Conservation (phyloP, 192 early-diverging fungal genomes). For the Umbelopsis isabellina region DNA sequence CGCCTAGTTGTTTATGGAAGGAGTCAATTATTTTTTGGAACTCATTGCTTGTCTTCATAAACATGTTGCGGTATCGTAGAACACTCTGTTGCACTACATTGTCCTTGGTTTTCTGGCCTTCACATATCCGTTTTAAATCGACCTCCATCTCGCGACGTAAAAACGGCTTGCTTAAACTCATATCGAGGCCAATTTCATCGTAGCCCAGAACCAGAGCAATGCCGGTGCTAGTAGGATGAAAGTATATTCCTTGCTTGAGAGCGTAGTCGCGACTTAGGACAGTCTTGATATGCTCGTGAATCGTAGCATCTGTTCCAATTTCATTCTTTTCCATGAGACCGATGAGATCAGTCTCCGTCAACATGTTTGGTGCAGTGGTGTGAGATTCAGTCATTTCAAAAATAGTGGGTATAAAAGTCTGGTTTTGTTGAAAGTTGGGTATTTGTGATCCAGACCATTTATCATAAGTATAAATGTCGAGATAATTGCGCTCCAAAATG, state of each 20-base stretch:
- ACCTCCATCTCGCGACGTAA: slow-evolving; percentile 86
- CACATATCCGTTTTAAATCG: slow-evolving; percentile 74
- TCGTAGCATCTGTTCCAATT: slow-evolving; percentile 97
- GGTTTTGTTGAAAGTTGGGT: slow-evolving; percentile 69
- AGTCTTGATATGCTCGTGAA: slow-evolving; percentile 94
- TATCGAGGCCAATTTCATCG: slow-evolving; percentile 83
- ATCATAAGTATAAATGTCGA: slow-evolving; percentile 93
- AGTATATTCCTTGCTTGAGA: slow-evolving; percentile 60
- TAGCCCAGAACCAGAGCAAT: slow-evolving; percentile 87
- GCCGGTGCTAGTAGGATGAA: slow-evolving; percentile 83
- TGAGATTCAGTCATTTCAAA: slow-evolving; percentile 68
- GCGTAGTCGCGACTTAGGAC: slow-evolving; percentile 89
- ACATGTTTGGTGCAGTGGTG: slow-evolving; percentile 73
- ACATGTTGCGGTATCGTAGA: slow-evolving; percentile 74
- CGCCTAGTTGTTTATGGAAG: slow-evolving; percentile 36
- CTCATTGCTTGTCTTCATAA: slow-evolving; percentile 52
- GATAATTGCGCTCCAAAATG: slow-evolving; percentile 84
- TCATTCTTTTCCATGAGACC: slow-evolving; percentile 90
- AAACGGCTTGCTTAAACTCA: slow-evolving; percentile 86
- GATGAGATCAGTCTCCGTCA: slow-evolving; percentile 89
- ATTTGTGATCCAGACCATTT: slow-evolving; percentile 79
- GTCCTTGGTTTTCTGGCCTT: slow-evolving; percentile 64
- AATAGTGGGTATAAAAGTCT: slow-evolving; percentile 68
- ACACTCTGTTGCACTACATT: slow-evolving; percentile 72
- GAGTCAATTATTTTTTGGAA: slow-evolving; percentile 50